These are phyloP conservation scores for Graphilbum sp. DNA, from an alignment of 2,329 filamentous ascomycete species.

Conservation along the genomic window DNA sequence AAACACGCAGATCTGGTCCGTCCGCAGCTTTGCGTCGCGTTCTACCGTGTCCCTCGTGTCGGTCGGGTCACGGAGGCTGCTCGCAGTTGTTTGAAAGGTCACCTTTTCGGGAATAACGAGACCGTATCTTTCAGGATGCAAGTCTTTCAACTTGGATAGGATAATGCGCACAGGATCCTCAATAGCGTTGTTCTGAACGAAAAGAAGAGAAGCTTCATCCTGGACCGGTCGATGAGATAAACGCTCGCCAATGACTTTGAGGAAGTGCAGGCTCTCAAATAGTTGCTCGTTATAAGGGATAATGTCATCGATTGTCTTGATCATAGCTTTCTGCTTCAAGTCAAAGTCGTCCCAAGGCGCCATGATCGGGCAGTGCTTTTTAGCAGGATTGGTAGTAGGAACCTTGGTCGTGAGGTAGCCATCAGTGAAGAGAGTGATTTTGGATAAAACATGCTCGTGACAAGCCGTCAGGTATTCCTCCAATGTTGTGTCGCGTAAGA, in stretches of 20 bases:
- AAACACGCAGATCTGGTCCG: slow-evolving; percentile 18
- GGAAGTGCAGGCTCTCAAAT: slow-evolving; percentile 13
- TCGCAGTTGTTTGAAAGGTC: slow-evolving; percentile 9
- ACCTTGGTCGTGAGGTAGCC: slow-evolving; percentile 12
- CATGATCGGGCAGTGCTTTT: slow-evolving; percentile 14
- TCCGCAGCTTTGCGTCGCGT: slow-evolving; percentile 11
- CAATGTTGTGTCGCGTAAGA: slow-evolving; percentile 13
- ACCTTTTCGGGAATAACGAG: slow-evolving; percentile 14
- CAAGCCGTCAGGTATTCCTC: slow-evolving; percentile 16
- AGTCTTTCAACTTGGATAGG: slow-evolving; percentile 1
- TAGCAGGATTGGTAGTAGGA: slow-evolving; percentile 14
- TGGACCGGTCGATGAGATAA: slow-evolving; percentile 8
- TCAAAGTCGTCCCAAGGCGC: slow-evolving; percentile 8
- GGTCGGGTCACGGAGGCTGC: slow-evolving; percentile 1
- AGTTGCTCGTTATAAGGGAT: slow-evolving; percentile 29
- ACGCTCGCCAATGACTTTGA: slow-evolving; percentile 12
- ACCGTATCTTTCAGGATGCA: neutral
- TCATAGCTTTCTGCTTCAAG: slow-evolving; percentile 13
- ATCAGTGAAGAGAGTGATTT: slow-evolving; percentile 13
- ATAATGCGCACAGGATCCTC: slow-evolving; percentile 4
- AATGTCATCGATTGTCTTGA: slow-evolving; percentile 13
- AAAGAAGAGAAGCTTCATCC: slow-evolving; percentile 10
- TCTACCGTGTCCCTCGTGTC: slow-evolving; percentile 10
- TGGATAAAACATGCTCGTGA: slow-evolving; percentile 13
- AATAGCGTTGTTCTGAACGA: slow-evolving; percentile 11